Evolutionary conservation across 495 filamentous ascomycete genomes (phyloP), one percentile per base, ranked within the genome.

Genomic region (Cairneyella variabilis): DNA sequence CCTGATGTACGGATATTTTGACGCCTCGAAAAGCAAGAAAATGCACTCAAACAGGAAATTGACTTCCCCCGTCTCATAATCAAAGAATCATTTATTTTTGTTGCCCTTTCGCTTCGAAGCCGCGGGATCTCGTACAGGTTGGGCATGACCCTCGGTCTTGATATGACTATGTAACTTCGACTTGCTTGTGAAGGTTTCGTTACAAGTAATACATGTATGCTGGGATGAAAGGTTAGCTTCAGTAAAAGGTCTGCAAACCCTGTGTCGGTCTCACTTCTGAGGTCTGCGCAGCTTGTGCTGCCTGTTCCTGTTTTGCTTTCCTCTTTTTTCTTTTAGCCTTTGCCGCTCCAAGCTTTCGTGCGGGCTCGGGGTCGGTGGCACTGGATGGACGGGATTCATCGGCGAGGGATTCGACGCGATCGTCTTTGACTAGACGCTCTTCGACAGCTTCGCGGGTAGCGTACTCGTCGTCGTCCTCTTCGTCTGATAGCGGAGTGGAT

Each of bases 321-420:
- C 82, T 89, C 67, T 90, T 96, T 36, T 88, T 85, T 38, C 88
- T 79, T 65, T 89, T 96, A 54, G 86, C 79, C 64, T 92, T 96
- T 8, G 93, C 93, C 66, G 91, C 96, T 21, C 93, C 91, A 2
- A 88, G 54, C 30, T 57, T 59, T 14, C 28, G 51, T 8, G 37
- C 26, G 16, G 23, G 74, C 30, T 52, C 56, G 45, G 51, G 17
- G 63, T 58, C 48, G 16, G 36, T 38, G 51, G 58, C 36, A 59
- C 54, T 16, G n/a, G 42, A 18, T 16, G 22, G 20, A 12, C 20
- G 48, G 3, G 2, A 21, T 43, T n/a, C n/a, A n/a, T n/a, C n/a
- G 9, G 45, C 32, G 18, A 45, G 42, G 3, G 40, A 30, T 12
- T 44, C 54, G 46, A 26, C 37, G 16, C n/a, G 18, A 14, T 6